Evolutionary conservation across 371 early-diverging fungal species (phyloP), one percentile per base, ranked within the genome.

Genomic region (Zopfochytrium polystomum): DNA sequence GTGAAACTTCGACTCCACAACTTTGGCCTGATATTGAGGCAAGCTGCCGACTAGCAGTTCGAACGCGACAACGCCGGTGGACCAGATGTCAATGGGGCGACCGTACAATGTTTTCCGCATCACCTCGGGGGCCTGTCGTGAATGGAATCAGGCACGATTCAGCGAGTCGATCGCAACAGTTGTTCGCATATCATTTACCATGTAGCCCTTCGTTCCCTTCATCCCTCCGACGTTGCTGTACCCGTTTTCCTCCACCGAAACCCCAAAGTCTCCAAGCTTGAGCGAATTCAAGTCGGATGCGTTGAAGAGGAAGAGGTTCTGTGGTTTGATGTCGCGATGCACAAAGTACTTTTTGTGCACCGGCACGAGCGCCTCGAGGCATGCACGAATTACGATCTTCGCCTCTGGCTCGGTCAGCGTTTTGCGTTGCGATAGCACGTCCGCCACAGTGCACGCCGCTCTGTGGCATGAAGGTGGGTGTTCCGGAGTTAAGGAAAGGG

Each of bases 61-160:
- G 66, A 75, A 85, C 1, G 80, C 62, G 22, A 79, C 62, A 7
- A 83, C 79, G 2, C 85, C 85, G 11, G 75, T 34, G 5, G 75
- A 72, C 83, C 83, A 85, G 2, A 83, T 57, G 61, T 85, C 85
- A 7, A 81, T 77, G 22, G 78, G 78, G n/a, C 76, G 76, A 2
- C 83, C 82, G 49, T 70, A 70, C 52, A 76, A 79, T 29, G 33
- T 13, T n/a, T 62, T 67, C 50, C 59, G 25, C 67, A 81, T 66
- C 38, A 85, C 69, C 60, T 85, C 85, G 9, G 85, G 85, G 5
- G 83, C 82, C 68, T 68, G 38, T 38, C 11, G 7, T 4, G 30
- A n/a, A n/a, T n/a, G n/a, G n/a, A n/a, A n/a, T n/a, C n/a, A n/a
- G n/a, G n/a, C n/a, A n/a, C n/a, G n/a, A n/a, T n/a, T n/a, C 22